These are phyloP conservation scores for Phytopythium aichiense DNA, from an alignment of 352 stramenopile species.

Conservation along the genomic window DNA sequence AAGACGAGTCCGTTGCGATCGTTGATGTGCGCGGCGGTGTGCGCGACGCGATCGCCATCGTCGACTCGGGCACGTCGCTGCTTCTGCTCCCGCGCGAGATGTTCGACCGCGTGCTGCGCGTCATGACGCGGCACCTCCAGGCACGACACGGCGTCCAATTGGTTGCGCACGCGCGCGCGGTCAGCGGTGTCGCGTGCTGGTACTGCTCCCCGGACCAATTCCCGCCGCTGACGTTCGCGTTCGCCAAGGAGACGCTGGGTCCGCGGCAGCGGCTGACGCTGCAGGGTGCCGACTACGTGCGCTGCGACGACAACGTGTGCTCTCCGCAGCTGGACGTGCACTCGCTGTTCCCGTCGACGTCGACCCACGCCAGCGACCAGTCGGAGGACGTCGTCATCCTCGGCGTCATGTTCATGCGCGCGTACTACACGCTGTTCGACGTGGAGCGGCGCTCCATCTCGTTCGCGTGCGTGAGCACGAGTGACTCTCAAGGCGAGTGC, in stretches of 20 bases:
- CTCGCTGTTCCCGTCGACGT: constrained; percentile 21
- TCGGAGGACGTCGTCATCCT: constrained; percentile 45
- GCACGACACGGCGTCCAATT: constrained; percentile 20
- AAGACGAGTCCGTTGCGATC: background rate
- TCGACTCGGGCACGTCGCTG: constrained; percentile 68
- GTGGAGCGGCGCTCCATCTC: constrained; percentile 28
- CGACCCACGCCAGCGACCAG: constrained; percentile 10
- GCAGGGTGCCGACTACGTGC: constrained; percentile 57
- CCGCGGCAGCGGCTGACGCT: constrained; percentile 34
- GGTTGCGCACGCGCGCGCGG: constrained; percentile 15
- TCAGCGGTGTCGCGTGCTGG: constrained; percentile 39
- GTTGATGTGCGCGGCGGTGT: background rate
- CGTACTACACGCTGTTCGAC: constrained; percentile 72
- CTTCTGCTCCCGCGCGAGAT: constrained; percentile 41
- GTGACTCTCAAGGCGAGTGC: constrained; percentile 11
- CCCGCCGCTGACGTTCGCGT: constrained; percentile 42
- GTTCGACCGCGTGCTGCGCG: constrained; percentile 35
- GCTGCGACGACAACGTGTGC: constrained; percentile 50
- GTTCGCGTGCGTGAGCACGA: constrained; percentile 36
- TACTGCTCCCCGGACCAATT: constrained; percentile 51
- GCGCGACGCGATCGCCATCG: constrained; percentile 28
- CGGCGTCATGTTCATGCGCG: constrained; percentile 55
- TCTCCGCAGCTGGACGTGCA: constrained; percentile 57
- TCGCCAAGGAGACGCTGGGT: constrained; percentile 7
- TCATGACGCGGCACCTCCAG: constrained; percentile 35